Evolutionary conservation across 495 filamentous ascomycete species (phyloP), one percentile per base, ranked within the genome.

Genomic region (Aspergillus cavernicola): DNA sequence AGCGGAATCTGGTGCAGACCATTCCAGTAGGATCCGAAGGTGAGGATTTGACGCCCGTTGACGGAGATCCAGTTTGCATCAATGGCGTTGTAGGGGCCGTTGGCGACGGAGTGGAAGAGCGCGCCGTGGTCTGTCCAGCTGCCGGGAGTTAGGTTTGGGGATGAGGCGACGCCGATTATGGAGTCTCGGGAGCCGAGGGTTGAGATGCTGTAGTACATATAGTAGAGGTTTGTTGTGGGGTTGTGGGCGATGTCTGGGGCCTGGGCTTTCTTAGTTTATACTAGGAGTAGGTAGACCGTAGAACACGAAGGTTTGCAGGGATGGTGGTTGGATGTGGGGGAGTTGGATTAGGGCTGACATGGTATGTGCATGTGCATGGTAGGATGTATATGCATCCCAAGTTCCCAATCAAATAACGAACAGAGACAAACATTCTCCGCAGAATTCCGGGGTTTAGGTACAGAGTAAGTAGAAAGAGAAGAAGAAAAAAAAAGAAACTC

Each of bases 151-250:
- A 90, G 66, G 39, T 69, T 81, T 4, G 71, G 63, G 10, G 80
- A 85, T n/a, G 79, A 85, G 40, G 86, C 88, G 15, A 88, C 73
- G 20, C 85, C 87, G 49, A 89, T 87, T 56, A 81, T 73, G 1
- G 77, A 83, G 65, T 74, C 71, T 47, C 85, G 80, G 3, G 76
- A 80, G 19, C 87, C 86, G 49, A 87, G 84, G 23, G 76, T 73
- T 31, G 77, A 81, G 40, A 89, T 78, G 1, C 81, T 72, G 67
- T 90, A 92, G 76, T 87, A 90, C 56, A 88, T 74, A 62, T 86
- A 85, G 71, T 89, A 90, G 20, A 67, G 71, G 18, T 60, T 65
- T 31, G 67, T 71, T 15, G 57, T 65, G 33, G 74, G 76, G 1
- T 85, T 65, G 28, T 79, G 66, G 48, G 72, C 61, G 22, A 89